phyloP scores from a whole-genome alignment of 805 yeast species.

The Teunomyces stri region DNA sequence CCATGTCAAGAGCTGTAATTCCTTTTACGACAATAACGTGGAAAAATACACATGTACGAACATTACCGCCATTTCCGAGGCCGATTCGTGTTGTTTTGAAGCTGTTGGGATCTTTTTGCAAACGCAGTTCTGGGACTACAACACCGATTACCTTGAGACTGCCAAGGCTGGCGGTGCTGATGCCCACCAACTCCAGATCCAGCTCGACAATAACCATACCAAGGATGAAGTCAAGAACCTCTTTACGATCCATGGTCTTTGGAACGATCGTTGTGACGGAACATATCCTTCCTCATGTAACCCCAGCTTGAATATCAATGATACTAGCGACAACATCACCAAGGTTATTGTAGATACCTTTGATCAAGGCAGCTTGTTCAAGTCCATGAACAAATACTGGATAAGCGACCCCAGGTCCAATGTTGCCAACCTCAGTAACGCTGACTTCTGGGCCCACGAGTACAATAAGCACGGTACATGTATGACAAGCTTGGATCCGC shows the following conservation, averaged over 20 bases:
- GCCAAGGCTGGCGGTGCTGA: slow-evolving; percentile 9
- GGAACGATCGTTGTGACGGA: slow-evolving; percentile 45
- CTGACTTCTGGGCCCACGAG: slow-evolving; percentile 41
- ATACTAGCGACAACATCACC: slow-evolving; percentile 24
- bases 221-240: slow-evolving; percentile 19
- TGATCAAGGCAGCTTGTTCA: slow-evolving; percentile 22
- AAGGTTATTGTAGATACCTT: slow-evolving; percentile 26
- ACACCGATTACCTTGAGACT: slow-evolving; percentile 15
- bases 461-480: slow-evolving; percentile 46
- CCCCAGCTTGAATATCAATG: slow-evolving; percentile 26
- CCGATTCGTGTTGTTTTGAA: slow-evolving; percentile 48
- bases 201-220: background rate
- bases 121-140: slow-evolving; percentile 43
- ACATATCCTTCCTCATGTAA: slow-evolving; percentile 37
- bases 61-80: slow-evolving; percentile 30
- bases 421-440: slow-evolving; percentile 26
- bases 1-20: slow-evolving; percentile 15
- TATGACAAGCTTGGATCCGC: slow-evolving; percentile 35
- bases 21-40: slow-evolving; percentile 12
- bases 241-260: slow-evolving; percentile 45
- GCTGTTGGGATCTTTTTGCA: slow-evolving; percentile 37
- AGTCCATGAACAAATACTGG: slow-evolving; percentile 32
- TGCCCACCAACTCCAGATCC: slow-evolving; percentile 4
- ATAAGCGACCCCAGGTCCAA: slow-evolving; percentile 14
- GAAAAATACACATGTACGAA: slow-evolving; percentile 17